phyloP scores from a whole-genome alignment of 1,284 basidiomycete species.

The Trichosporon faecale region DNA sequence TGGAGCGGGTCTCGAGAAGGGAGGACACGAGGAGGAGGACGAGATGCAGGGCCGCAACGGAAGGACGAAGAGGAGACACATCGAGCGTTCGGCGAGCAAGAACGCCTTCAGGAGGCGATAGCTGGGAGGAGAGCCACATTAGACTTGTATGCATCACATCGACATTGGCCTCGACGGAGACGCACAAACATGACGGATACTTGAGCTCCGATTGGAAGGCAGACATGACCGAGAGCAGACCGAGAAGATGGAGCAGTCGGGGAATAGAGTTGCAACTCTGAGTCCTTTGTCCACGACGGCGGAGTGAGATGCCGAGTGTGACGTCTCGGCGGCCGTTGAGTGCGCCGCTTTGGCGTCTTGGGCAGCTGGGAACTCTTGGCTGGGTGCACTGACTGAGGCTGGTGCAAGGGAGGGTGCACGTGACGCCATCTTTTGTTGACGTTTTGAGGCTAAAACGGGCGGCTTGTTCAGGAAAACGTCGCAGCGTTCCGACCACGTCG shows the following conservation, averaged over 20 bases:
- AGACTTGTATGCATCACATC: background rate
- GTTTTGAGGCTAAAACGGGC: background rate
- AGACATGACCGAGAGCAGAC: too few species aligned
- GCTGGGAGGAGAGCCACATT: background rate
- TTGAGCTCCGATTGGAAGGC: too few species aligned
- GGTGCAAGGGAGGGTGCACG: background rate
- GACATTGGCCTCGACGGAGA: background rate
- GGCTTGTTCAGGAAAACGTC: background rate
- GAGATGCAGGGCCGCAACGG: slow-evolving; percentile 59
- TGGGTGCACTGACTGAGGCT: background rate
- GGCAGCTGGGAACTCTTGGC: background rate
- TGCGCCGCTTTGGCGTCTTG: background rate
- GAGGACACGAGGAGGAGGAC: slow-evolving; percentile 56
- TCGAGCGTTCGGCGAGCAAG: slow-evolving; percentile 77
- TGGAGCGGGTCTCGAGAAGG: slow-evolving; percentile 80
- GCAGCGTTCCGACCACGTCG: background rate
- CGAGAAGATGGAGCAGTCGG: too few species aligned
- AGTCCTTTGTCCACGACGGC: background rate
- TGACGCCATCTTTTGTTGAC: background rate
- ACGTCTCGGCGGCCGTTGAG: background rate
- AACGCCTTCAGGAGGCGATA: slow-evolving; percentile 65
- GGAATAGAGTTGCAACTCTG: too few species aligned
- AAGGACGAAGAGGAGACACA: slow-evolving; percentile 66
- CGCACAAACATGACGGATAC: too few species aligned
- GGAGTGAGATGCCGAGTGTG: background rate